These are phyloP conservation scores for Penicillium salamii DNA, from an alignment of 495 filamentous ascomycete genomes.

Conservation along the genomic window DNA sequence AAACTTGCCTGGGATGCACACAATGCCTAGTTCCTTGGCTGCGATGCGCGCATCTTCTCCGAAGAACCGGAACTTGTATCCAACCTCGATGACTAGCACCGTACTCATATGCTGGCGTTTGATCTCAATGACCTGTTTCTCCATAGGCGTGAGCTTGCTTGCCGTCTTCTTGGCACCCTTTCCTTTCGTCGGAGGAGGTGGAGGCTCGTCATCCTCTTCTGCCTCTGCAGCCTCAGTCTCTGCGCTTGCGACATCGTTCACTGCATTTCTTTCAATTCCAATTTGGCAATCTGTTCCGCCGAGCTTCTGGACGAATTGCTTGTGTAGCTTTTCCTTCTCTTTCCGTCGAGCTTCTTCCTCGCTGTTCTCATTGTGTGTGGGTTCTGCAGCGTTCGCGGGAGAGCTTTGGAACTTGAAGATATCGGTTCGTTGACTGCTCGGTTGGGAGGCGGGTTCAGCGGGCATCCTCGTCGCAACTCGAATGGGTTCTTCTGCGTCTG, in stretches of 20 bases:
- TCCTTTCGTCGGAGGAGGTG: conserved; percentile 54
- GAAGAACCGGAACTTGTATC: conserved; percentile 97
- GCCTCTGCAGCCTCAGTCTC: conserved; percentile 45
- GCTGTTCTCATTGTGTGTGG: conserved; percentile 36
- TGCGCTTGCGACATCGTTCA: conserved; percentile 52
- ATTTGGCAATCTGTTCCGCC: conserved; percentile 78
- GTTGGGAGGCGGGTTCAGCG: conserved; percentile 13
- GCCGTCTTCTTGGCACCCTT: conserved; percentile 58
- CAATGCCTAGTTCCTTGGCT: conserved; percentile 87
- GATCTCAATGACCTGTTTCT: conserved; percentile 88
- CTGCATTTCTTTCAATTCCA: conserved; percentile 58
- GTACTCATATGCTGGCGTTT: conserved; percentile 91
- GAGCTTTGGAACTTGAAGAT: conserved; percentile 43
- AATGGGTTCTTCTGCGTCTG: conserved; percentile 10
- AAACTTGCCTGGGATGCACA: conserved; percentile 95
- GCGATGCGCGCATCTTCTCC: conserved; percentile 94
- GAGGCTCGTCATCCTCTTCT: conserved; percentile 56
- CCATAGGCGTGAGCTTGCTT: conserved; percentile 88
- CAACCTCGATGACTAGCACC: conserved; percentile 85
- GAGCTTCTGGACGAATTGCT: conserved; percentile 85
- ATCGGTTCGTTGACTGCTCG: conserved; percentile 35
- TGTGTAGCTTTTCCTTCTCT: conserved; percentile 69
- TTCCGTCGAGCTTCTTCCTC: conserved; percentile 44
- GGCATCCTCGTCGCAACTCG: conserved; percentile 8
- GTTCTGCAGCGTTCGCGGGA: conserved; percentile 13